phyloP scores from a whole-genome alignment of 306 rosid species.

The Erythrophleum fordii region DNA sequence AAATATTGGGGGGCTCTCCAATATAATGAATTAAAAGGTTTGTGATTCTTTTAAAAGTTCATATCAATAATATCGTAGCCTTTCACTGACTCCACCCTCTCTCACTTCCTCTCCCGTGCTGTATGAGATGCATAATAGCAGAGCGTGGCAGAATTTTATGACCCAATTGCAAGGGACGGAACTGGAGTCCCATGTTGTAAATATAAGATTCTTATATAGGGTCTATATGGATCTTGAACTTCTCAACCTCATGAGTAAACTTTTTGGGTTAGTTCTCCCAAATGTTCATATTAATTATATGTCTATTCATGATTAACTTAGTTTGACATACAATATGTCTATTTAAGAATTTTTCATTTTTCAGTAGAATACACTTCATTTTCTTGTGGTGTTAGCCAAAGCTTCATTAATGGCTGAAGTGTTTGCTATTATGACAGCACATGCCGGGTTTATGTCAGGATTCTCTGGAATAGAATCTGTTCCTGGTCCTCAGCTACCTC shows the following conservation, averaged over 20 bases:
- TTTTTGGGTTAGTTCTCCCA: neutral
- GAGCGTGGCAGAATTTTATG: neutral
- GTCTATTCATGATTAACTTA: too few relatives aligned
- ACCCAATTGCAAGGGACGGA: neutral
- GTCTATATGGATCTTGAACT: neutral
- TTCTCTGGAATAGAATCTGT: conserved; percentile 80
- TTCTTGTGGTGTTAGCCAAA: neutral
- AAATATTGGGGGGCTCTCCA: neutral
- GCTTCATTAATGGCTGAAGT: neutral
- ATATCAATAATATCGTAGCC: neutral
- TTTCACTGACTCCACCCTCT: too few relatives aligned
- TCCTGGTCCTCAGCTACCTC: conserved; percentile 90
- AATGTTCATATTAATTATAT: neutral
- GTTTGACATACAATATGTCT: too few relatives aligned
- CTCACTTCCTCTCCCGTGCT: too few relatives aligned
- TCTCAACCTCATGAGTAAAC: too few relatives aligned
- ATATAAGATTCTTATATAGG: neutral
- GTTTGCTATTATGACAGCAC: conserved; percentile 55
- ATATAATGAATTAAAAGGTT: neutral
- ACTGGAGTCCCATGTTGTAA: neutral
- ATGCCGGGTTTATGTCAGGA: conserved; percentile 91
- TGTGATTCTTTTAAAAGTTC: neutral
- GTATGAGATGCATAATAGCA: neutral
- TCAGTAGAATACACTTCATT: neutral
- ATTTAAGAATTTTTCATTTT: neutral